A percentile compares a stretch with the other conserved stretches of the same genome.
These are phyloP conservation scores for Arabidopsis arenosa DNA, from an alignment of 345 rosid genomes.

Conservation along the genomic window DNA sequence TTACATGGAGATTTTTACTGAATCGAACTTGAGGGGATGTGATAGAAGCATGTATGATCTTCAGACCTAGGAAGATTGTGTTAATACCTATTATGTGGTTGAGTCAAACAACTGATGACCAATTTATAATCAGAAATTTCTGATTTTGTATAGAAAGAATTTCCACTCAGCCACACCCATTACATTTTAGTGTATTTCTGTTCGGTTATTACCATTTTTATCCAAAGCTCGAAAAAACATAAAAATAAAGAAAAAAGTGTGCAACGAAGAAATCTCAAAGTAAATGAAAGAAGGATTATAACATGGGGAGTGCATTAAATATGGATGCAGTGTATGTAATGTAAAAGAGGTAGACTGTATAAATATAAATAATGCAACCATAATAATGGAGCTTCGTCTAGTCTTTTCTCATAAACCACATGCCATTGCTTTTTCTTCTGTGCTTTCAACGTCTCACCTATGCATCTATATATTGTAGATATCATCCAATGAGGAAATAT, in stretches of 20 bases:
- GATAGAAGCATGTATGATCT: not conserved
- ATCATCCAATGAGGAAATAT: slow-evolving; percentile 25
- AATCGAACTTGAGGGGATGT: slow-evolving; percentile 10
- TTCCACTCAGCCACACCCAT: slow-evolving; percentile 2
- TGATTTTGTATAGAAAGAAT: not conserved
- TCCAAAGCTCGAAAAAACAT: slow-evolving; percentile 15
- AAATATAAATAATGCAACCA: slow-evolving; percentile 32
- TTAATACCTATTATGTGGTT: not conserved
- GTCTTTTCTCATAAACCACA: slow-evolving; percentile 49
- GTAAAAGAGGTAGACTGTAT: slow-evolving; percentile 40
- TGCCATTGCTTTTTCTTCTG: slow-evolving; percentile 47
- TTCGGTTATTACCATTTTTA: slow-evolving; percentile 23
- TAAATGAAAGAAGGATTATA: slow-evolving; percentile 25
- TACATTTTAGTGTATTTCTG: slow-evolving; percentile 11
- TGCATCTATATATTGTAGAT: slow-evolving; percentile 32
- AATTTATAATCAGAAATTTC: not conserved
- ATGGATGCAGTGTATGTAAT: slow-evolving; percentile 32
- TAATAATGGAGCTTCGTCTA: slow-evolving; percentile 49
- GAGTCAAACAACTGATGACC: not conserved
- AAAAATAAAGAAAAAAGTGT: not conserved
- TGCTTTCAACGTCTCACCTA: slow-evolving; percentile 47
- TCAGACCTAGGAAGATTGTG: not conserved
- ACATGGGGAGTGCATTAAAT: slow-evolving; percentile 27
- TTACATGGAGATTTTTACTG: not conserved
- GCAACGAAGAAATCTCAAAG: slow-evolving; percentile 6